A percentile compares a stretch with the other conserved stretches of the same genome.
These are phyloP conservation scores for Penicillium argentinense DNA, from an alignment of 495 filamentous ascomycete species.

Conservation along the genomic window DNA sequence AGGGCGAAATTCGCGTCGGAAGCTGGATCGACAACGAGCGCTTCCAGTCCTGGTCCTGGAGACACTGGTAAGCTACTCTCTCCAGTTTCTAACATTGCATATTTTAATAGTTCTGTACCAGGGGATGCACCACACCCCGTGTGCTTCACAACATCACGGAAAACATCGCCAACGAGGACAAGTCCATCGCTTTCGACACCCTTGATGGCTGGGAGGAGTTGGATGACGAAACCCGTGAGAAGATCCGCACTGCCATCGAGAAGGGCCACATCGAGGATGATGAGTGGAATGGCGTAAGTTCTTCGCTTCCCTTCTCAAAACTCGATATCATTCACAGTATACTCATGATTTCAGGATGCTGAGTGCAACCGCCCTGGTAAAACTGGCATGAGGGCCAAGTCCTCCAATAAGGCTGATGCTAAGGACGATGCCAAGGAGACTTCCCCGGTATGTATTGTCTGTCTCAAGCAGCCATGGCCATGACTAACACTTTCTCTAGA, in stretches of 20 bases:
- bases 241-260: constrained; percentile 59
- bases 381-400: constrained; percentile 61
- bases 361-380: constrained; percentile 67
- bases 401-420: not conserved
- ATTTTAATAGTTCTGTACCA: constrained; percentile 28
- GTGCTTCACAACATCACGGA: constrained; percentile 54
- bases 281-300: constrained; percentile 76
- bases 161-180: constrained; percentile 17
- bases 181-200: constrained; percentile 34
- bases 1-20: constrained; percentile 73
- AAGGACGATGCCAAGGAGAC: constrained; percentile 5
- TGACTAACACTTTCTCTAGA: not conserved
- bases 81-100: not conserved
- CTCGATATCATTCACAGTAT: too few relatives aligned
- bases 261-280: constrained; percentile 73
- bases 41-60: constrained; percentile 60
- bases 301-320: too few relatives aligned
- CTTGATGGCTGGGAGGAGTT: constrained; percentile 77
- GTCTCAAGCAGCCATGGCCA: not conserved
- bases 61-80: constrained; percentile 67
- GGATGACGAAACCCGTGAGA: constrained; percentile 57
- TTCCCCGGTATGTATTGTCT: not conserved
- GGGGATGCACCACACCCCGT: constrained; percentile 78
- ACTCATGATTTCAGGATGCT: too few relatives aligned
- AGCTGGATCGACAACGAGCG: constrained; percentile 57